These are phyloP conservation scores for Penstemon barbatus DNA, from an alignment of 257 asterid genomes.

Conservation along the genomic window DNA sequence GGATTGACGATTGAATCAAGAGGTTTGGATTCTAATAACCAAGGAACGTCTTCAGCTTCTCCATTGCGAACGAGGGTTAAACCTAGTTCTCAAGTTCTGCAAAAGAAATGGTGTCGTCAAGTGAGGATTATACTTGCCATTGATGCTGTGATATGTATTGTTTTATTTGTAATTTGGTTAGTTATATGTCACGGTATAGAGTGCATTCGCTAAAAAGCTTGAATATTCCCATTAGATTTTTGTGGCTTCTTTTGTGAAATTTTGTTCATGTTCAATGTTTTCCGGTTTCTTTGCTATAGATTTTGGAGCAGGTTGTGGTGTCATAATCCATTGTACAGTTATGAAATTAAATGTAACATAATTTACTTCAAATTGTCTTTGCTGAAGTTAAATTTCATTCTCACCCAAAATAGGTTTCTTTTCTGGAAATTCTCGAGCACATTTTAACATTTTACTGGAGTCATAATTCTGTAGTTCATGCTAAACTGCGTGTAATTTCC, in stretches of 20 bases:
- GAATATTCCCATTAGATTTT: conserved; percentile 5
- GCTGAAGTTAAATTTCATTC: conserved; percentile 2
- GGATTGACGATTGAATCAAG: conserved; percentile 34
- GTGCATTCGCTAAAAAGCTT: conserved; percentile 49
- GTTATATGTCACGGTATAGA: conserved; percentile 58
- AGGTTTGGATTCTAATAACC: conserved; percentile 30
- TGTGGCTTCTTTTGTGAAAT: not conserved
- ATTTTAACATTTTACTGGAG: not conserved
- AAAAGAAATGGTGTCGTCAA: conserved; percentile 62
- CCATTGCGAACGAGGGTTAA: conserved; percentile 45
- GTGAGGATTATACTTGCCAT: conserved; percentile 61
- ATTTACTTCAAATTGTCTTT: not conserved
- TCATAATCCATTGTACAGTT: conserved; percentile 5
- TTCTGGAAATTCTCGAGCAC: not conserved
- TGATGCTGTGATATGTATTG: conserved; percentile 58
- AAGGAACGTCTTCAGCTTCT: conserved; percentile 33
- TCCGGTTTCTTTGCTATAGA: not conserved
- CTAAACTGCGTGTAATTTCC: not conserved
- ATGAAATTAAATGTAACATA: conserved; percentile 2
- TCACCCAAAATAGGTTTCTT: not conserved
- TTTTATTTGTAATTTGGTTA: conserved; percentile 66
- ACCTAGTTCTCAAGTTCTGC: conserved; percentile 38
- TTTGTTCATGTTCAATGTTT: not conserved
- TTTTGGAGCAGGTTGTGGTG: not conserved
- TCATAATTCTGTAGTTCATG: not conserved